Conservation (phyloP, 805 yeast genomes). For the Suhomyces faveliae region DNA sequence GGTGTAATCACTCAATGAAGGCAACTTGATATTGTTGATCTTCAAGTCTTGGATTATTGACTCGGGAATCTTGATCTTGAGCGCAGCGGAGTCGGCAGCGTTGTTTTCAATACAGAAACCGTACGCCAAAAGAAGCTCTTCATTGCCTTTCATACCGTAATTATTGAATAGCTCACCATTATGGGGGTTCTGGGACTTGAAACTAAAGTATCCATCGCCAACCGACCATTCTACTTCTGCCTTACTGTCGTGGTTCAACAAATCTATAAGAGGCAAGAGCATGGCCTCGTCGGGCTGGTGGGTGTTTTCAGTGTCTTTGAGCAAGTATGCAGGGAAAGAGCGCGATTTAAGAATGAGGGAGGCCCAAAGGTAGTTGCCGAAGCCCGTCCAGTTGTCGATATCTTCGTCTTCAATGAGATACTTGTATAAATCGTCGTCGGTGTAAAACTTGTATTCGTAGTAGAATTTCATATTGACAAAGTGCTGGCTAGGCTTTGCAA, state of each 20-base stretch:
- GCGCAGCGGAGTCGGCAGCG: constrained; percentile 54
- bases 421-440: constrained; percentile 33
- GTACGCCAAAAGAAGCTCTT: constrained; percentile 75
- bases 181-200: constrained; percentile 30
- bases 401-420: constrained; percentile 21
- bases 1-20: constrained; percentile 37
- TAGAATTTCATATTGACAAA: constrained; percentile 42
- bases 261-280: constrained; percentile 74
- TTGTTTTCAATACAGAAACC: constrained; percentile 70
- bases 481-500: constrained; percentile 33
- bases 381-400: constrained; percentile 56
- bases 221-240: constrained; percentile 65
- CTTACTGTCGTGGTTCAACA: constrained; percentile 68
- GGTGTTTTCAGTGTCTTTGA: constrained; percentile 32
- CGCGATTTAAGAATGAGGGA: constrained; percentile 67
- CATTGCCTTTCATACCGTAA: constrained; percentile 87
- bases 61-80: constrained; percentile 56
- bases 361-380: constrained; percentile 76
- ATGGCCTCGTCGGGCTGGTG: constrained; percentile 53
- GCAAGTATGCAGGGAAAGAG: constrained; percentile 73
- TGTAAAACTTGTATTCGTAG: constrained; percentile 41
- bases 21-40: constrained; percentile 37
- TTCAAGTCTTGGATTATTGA: constrained; percentile 30
- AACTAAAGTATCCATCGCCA: constrained; percentile 33
- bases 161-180: constrained; percentile 64